A percentile compares a stretch with the other conserved stretches of the same genome.
These are phyloP conservation scores for Pholiota molesta DNA, from an alignment of 768 basidiomycete genomes.

Conservation along the genomic window DNA sequence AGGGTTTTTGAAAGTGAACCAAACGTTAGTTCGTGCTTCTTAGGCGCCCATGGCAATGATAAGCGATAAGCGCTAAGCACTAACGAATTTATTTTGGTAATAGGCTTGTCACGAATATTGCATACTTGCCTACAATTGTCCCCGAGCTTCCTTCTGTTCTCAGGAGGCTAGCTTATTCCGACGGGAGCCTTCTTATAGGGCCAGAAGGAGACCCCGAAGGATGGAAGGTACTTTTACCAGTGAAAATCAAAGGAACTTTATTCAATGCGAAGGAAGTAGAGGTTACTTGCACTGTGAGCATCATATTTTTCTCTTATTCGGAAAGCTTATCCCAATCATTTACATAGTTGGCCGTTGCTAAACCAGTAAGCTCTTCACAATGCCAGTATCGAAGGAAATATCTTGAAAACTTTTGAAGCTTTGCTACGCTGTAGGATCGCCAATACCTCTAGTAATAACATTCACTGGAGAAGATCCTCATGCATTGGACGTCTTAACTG, in stretches of 20 bases:
- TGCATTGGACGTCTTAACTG: conserved; percentile 52
- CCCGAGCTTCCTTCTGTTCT: conserved; percentile 39
- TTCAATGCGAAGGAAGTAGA: conserved; percentile 35
- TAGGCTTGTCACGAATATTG: conserved; percentile 34
- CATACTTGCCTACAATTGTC: conserved; percentile 33
- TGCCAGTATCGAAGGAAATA: background rate
- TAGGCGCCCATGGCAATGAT: background rate
- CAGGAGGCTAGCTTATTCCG: conserved; percentile 36
- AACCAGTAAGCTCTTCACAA: conserved; percentile 32
- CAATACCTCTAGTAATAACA: conserved; percentile 53
- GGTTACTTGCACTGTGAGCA: conserved; percentile 35
- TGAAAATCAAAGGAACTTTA: conserved; percentile 34
- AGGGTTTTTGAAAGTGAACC: conserved; percentile 49
- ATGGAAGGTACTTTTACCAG: conserved; percentile 35
- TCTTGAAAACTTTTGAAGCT: conserved; percentile 34
- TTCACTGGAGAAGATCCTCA: conserved; percentile 46
- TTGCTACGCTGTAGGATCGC: conserved; percentile 51
- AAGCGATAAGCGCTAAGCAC: no score
- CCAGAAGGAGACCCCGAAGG: conserved; percentile 41
- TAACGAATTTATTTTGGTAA: background rate
- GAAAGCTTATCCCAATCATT: background rate
- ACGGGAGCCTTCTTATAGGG: conserved; percentile 32
- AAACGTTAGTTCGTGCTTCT: conserved; percentile 39
- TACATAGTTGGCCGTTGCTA: conserved; percentile 51
- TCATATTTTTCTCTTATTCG: background rate